Base-by-base conservation (phyloP, 2,329 filamentous ascomycete genomes). In the Xylaria sp. region DNA sequence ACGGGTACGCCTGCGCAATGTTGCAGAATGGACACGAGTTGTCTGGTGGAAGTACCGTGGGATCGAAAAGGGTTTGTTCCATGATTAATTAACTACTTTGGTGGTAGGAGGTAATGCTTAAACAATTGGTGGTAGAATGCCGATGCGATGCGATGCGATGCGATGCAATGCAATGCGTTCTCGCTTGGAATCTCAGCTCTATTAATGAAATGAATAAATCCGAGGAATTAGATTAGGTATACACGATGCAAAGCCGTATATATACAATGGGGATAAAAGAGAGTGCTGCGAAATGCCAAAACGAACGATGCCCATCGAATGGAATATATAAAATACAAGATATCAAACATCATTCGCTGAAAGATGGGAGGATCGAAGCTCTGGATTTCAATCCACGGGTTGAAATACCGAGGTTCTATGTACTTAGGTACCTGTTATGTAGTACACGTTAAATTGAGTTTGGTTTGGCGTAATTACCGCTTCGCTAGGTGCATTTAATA, bases 11-110 rank as follows among this genome's bases (percentile, higher is more conserved):
- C 32, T 78, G 69, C 27, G 85, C 81, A 74, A 92, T 91, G 69
- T 78, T 80, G 83, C 90, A 92, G 78, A 92, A 92, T 9, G 90
- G 87, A 72, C 90, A 92, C 47, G 78, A 74, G 27, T 78, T 76
- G 47, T 75, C 72, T n/a, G 79, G 69, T 21, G 79, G 76, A 29
- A 78, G 63, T 1, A 72, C 47, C 1, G 78, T 78, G 23, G 80
- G 78, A 69, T 83, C 82, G 73, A 83, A 83, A 48, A 71, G 50
- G 10, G 69, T 51, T 13, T 54, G 18, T 59, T 65, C 35, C 62
- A 65, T 71, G 59, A 42, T 47, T 54, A n/a, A n/a, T n/a, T n/a
- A n/a, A n/a, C 32, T 13, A 55, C 21, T 27, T 9, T 18, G 44
- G 44, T 23, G 2, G 16, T 12, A 27, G 21, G 23, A 25, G 12